These are phyloP conservation scores for Helicocarpus griseus DNA, from an alignment of 2,329 filamentous ascomycete genomes.

Conservation along the genomic window DNA sequence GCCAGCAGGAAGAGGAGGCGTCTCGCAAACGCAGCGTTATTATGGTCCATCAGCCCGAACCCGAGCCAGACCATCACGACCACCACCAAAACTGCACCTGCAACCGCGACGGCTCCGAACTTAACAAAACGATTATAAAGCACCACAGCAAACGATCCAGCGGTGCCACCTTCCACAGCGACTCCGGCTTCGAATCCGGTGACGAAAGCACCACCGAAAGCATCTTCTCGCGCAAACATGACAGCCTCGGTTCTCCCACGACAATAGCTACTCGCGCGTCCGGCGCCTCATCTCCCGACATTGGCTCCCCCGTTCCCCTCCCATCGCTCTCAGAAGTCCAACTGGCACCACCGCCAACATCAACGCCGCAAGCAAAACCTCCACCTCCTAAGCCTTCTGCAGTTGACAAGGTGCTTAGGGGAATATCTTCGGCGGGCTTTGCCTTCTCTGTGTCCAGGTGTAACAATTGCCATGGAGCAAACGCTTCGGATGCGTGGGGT, in stretches of 20 bases:
- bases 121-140: slow-evolving; percentile 5
- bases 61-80: no score
- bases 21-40: slow-evolving; percentile 25
- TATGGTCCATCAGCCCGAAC: slow-evolving; percentile 22
- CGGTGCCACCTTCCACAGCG: slow-evolving; percentile 36
- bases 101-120: neutral
- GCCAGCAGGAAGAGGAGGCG: slow-evolving; percentile 32
- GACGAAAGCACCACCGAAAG: slow-evolving; percentile 43
- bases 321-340: slow-evolving; percentile 4
- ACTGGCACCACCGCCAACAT: slow-evolving; percentile 11
- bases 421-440: slow-evolving; percentile 26
- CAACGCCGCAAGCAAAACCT: slow-evolving; percentile 20
- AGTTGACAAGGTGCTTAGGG: slow-evolving; percentile 37
- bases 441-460: slow-evolving; percentile 24
- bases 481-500: slow-evolving; percentile 43
- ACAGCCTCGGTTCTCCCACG: slow-evolving; percentile 24
- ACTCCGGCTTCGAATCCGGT: slow-evolving; percentile 53
- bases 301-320: slow-evolving; percentile 19
- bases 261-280: slow-evolving; percentile 27
- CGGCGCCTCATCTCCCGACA: slow-evolving; percentile 26
- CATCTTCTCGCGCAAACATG: slow-evolving; percentile 35
- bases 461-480: slow-evolving; percentile 31
- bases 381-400: slow-evolving; percentile 21
- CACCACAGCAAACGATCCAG: slow-evolving; percentile 19
- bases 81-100: neutral